phyloP scores from a whole-genome alignment of 1,284 basidiomycete species.

The Malassezia pachydermatis region DNA sequence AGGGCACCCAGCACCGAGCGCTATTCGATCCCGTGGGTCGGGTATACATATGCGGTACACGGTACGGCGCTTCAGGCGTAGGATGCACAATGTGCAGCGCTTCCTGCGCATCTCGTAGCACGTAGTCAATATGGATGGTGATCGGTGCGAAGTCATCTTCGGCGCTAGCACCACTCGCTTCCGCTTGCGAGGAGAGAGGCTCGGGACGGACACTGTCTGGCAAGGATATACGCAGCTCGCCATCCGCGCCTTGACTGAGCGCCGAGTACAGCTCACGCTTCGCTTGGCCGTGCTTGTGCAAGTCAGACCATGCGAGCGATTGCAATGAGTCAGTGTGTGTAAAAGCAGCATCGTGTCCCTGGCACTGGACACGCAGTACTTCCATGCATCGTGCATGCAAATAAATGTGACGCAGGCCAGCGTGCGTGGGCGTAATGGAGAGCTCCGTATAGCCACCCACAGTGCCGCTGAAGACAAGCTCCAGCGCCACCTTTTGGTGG shows the following conservation, averaged over 20 bases:
- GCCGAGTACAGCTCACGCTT: constrained; percentile 86
- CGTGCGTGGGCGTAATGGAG: constrained; percentile 66
- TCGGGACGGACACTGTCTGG: constrained; percentile 50
- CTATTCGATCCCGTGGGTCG: constrained; percentile 77
- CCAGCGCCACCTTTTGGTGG: constrained; percentile 81
- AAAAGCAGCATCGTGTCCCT: constrained; percentile 56
- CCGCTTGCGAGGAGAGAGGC: constrained; percentile 18
- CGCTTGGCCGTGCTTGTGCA: constrained; percentile 80
- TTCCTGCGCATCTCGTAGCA: constrained; percentile 66
- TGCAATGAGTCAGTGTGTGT: constrained; percentile 67
- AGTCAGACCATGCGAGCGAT: constrained; percentile 60
- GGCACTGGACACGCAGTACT: constrained; percentile 63
- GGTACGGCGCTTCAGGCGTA: constrained; percentile 68
- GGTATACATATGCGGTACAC: constrained; percentile 75
- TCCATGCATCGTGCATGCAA: constrained; percentile 75
- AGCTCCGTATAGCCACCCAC: constrained; percentile 66
- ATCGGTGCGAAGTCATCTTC: constrained; percentile 64
- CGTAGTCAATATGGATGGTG: constrained; percentile 66
- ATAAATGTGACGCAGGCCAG: constrained; percentile 66
- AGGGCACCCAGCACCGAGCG: constrained; percentile 93
- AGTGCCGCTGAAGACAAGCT: constrained; percentile 66
- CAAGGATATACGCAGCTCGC: constrained; percentile 82
- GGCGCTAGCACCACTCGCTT: constrained; percentile 21
- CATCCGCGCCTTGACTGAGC: constrained; percentile 77
- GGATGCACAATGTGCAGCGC: constrained; percentile 78